Percentiles rank a stretch among this genome's conserved stretches.
phyloP scores from a whole-genome alignment of 192 early-diverging fungal genomes.

The Coemansia sp. region DNA sequence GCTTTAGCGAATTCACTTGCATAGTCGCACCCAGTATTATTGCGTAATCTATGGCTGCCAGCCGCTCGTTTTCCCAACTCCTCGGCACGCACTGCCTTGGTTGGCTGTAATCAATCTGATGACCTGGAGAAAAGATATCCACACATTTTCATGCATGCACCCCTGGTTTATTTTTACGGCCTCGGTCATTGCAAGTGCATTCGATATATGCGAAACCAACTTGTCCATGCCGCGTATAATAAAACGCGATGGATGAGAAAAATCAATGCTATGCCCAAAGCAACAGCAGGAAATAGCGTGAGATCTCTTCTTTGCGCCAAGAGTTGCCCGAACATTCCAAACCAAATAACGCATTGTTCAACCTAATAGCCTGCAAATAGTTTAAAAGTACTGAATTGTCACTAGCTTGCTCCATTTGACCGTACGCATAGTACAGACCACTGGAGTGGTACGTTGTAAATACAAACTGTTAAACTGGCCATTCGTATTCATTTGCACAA shows the following conservation, averaged over 20 bases:
- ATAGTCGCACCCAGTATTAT: neutral
- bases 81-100: neutral
- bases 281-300: neutral
- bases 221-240: neutral
- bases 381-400: too few species aligned
- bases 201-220: neutral
- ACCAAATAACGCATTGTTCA: neutral
- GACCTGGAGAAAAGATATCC: too few species aligned
- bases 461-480: too few species aligned
- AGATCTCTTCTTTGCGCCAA: neutral
- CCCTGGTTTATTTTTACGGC: neutral
- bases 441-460: too few species aligned
- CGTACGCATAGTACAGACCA: too few species aligned
- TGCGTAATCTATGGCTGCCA: neutral
- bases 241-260: neutral
- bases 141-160: neutral
- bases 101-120: neutral
- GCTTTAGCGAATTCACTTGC: neutral
- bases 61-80: neutral
- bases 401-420: too few species aligned
- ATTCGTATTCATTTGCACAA: too few species aligned
- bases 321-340: neutral
- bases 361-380: neutral
- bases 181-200: neutral
- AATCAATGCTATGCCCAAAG: too few species aligned